A percentile compares a stretch with the other conserved stretches of the same genome.
Conservation (phyloP, 1,284 basidiomycete genomes). For the Ustilago bromivora region DNA sequence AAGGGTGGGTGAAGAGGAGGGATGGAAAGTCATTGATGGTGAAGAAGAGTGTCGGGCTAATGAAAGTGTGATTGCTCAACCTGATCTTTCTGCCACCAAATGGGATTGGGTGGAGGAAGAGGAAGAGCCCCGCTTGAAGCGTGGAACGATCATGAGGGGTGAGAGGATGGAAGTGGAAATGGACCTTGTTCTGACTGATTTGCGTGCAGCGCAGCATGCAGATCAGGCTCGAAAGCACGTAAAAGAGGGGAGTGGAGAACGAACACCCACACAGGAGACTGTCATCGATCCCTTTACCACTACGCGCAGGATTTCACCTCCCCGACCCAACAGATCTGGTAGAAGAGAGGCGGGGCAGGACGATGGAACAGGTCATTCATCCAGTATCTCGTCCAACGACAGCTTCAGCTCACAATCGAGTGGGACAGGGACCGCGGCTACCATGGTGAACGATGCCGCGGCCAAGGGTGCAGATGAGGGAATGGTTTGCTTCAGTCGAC, state of each 20-base stretch:
- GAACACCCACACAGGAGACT: constrained; percentile 17
- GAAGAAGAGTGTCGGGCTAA: constrained; percentile 4
- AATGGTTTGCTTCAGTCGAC: constrained; percentile 12
- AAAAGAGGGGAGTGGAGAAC: constrained; percentile 9
- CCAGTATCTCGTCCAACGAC: constrained; percentile 15
- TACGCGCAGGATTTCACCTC: neutral
- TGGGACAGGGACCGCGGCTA: constrained; percentile 1
- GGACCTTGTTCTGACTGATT: constrained; percentile 22
- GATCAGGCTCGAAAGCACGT: constrained; percentile 1
- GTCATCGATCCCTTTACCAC: constrained; percentile 4
- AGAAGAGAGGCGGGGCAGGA: neutral
- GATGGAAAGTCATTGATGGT: constrained; percentile 18
- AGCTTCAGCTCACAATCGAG: constrained; percentile 12
- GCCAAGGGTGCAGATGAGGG: neutral
- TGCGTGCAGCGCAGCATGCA: constrained; percentile 20
- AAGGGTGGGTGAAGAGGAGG: constrained; percentile 13
- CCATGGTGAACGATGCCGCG: neutral
- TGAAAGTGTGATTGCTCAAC: constrained; percentile 13
- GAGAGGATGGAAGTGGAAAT: constrained; percentile 19
- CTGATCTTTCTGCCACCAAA: neutral
- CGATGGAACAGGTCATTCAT: neutral
- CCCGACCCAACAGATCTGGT: neutral
- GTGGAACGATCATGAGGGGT: neutral
- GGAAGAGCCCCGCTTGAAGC: neutral
- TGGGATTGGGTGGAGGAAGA: constrained; percentile 24